Conservation (phyloP, 2,329 filamentous ascomycete genomes). For the Achaetomium macrosporum region DNA sequence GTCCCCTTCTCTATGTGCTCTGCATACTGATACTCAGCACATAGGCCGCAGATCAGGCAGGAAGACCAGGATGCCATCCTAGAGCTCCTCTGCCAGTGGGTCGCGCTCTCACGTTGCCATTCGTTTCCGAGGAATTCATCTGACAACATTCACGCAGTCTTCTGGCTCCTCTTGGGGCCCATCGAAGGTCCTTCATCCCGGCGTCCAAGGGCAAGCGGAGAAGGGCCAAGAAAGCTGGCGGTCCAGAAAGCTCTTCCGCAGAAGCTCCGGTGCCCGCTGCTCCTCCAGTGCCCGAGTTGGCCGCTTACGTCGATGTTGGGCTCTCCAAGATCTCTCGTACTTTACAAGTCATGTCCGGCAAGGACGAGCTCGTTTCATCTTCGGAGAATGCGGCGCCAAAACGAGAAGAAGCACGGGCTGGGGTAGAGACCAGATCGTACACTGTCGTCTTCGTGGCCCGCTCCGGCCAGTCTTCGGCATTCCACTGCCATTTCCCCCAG, state of each 20-base stretch:
- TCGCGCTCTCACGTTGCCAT: not conserved
- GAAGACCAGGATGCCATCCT: constrained; percentile 59
- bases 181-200: constrained; percentile 48
- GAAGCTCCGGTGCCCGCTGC: constrained; percentile 9
- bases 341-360: constrained; percentile 41
- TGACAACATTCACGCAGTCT: constrained; percentile 40
- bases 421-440: constrained; percentile 30
- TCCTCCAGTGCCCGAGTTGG: constrained; percentile 46
- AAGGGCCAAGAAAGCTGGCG: constrained; percentile 40
- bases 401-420: not conserved
- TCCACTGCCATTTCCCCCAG: constrained; percentile 54
- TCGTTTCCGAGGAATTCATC: not conserved
- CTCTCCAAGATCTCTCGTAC: constrained; percentile 57
- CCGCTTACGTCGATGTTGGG: constrained; percentile 56
- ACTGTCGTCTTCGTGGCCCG: constrained; percentile 53
- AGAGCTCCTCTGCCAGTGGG: constrained; percentile 61
- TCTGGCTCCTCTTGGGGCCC: constrained; percentile 56
- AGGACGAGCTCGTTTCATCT: not conserved
- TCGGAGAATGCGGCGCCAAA: not conserved
- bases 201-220: constrained; percentile 59
- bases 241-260: constrained; percentile 14
- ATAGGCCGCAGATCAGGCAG: constrained; percentile 54
- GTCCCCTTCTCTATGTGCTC: not conserved
- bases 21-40: not conserved
- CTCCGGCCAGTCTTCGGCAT: constrained; percentile 50